Evolutionary conservation across 352 stramenopile genomes (phyloP), one percentile per base, ranked within the genome.

Genomic region (Pythium dissotocum): DNA sequence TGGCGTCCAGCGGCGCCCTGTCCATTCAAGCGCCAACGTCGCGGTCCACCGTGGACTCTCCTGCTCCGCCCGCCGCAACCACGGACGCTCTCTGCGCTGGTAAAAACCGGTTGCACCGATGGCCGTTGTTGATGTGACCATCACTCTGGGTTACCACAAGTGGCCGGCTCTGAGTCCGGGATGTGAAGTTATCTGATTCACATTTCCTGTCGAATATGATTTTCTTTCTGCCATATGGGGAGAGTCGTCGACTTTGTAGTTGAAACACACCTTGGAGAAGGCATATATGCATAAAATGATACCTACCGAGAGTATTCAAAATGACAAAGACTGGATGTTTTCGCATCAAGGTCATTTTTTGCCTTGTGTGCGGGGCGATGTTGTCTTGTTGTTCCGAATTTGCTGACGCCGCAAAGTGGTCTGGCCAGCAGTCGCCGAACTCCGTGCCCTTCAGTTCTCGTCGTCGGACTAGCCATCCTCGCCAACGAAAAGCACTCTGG

Each of bases 341-440:
- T 13, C 58, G 35, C 40, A 61, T 66, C 38, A 66, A 8, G 6
- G 18, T 63, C 58, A 26, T n/a, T 32, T 63, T 71, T 67, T 67
- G 65, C 65, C 58, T 71, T 35, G 64, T 71, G 64, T 71, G 64
- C 33, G n/a, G 35, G 4, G 9, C 4, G 38, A 4, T 28, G 61
- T 61, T 30, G 61, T 49, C 18, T 14, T 13, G 30, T 62, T 26
- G 42, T n/a, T n/a, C n/a, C 28, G 26, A 26, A 18, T n/a, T 40
- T 38, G 51, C 24, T 57, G 51, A 56, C 49, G 49, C 42, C 53
- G 40, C 40, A n/a, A n/a, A 5, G 16, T 16, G 48, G 26, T 53
- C 63, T 54, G 63, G 42, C 65, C 58, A 71, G 53, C 58, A 63
- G 65, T 63, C 52, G 59, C 51, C 42, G 61, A 67, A 61, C 55